These are phyloP conservation scores for Phaffomyces opuntiae DNA, from an alignment of 805 yeast species.

Conservation along the genomic window DNA sequence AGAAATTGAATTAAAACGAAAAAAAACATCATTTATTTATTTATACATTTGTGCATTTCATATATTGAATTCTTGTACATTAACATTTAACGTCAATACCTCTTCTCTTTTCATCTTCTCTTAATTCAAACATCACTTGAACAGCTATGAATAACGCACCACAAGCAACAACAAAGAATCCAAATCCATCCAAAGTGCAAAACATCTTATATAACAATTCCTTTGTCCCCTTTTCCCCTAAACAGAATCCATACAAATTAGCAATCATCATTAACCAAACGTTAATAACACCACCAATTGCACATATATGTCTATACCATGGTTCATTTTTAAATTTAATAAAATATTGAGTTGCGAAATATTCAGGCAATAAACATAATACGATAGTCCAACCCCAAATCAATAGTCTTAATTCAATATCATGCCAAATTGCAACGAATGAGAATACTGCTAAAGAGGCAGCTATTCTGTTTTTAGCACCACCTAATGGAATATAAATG, in stretches of 20 bases:
- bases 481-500: conserved; percentile 88
- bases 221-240: conserved; percentile 81
- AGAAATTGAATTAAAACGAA: conserved; percentile 33
- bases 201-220: conserved; percentile 64
- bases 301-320: conserved; percentile 82
- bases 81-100: conserved; percentile 78
- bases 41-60: background rate
- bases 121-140: conserved; percentile 89
- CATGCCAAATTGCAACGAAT: conserved; percentile 98
- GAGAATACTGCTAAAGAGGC: conserved; percentile 84
- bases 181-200: conserved; percentile 59
- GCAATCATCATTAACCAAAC: conserved; percentile 99
- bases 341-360: conserved; percentile 44
- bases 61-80: background rate
- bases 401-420: conserved; percentile 76
- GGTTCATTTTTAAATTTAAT: conserved; percentile 36
- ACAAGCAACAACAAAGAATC: conserved; percentile 55
- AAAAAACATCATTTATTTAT: background rate
- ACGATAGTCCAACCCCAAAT: conserved; percentile 97
- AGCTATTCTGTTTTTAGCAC: conserved; percentile 59
- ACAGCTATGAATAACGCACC: conserved; percentile 70
- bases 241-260: conserved; percentile 88
- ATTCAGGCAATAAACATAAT: conserved; percentile 80
- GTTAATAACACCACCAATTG: conserved; percentile 79
- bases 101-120: conserved; percentile 77